Evolutionary conservation across 2,329 filamentous ascomycete genomes (phyloP).

Genomic region (Nemania sp.): DNA sequence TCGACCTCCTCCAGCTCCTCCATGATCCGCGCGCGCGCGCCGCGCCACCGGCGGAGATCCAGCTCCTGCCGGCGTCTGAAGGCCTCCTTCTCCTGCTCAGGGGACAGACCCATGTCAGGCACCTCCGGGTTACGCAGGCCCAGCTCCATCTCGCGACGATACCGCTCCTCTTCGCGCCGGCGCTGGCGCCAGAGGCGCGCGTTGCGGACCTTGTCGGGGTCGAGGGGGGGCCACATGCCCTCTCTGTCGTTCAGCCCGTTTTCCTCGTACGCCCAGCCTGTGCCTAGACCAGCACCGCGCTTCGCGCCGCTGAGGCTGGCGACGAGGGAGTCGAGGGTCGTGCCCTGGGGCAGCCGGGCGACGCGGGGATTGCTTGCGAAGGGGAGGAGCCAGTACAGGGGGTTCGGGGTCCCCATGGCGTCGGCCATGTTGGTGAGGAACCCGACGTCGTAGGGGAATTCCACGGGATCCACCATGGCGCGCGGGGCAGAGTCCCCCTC

Average conservation of each 20-base stretch:
- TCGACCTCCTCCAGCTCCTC: constrained; percentile 67
- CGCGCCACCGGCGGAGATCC: constrained; percentile 56
- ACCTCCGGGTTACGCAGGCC: constrained; percentile 44
- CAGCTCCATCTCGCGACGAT: constrained; percentile 37
- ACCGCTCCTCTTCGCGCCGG: constrained; percentile 48
- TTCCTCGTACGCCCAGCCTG: constrained; percentile 74
- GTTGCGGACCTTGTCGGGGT: constrained; percentile 70
- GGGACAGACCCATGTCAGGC: constrained; percentile 41
- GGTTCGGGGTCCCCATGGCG: constrained; percentile 78
- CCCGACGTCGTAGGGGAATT: constrained; percentile 86
- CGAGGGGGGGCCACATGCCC: constrained; percentile 72
- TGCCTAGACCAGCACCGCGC: constrained; percentile 46
- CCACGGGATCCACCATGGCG: constrained; percentile 70
- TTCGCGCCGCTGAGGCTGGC: constrained; percentile 13
- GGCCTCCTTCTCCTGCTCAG: constrained; percentile 61
- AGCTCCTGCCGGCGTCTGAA: constrained; percentile 63
- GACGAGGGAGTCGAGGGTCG: constrained; percentile 41
- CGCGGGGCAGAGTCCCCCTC: constrained; percentile 54
- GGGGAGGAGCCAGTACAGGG: constrained; percentile 76
- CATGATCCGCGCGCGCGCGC: constrained; percentile 55
- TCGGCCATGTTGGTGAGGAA: constrained; percentile 79
- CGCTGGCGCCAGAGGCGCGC: constrained; percentile 53
- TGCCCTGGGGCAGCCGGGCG: constrained; percentile 46
- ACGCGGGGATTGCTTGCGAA: constrained; percentile 66
- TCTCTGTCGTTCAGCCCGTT: constrained; percentile 79